Percentiles rank a stretch among this genome's conserved stretches.
Conservation (phyloP, 805 yeast species). For the Priceomyces medius region DNA sequence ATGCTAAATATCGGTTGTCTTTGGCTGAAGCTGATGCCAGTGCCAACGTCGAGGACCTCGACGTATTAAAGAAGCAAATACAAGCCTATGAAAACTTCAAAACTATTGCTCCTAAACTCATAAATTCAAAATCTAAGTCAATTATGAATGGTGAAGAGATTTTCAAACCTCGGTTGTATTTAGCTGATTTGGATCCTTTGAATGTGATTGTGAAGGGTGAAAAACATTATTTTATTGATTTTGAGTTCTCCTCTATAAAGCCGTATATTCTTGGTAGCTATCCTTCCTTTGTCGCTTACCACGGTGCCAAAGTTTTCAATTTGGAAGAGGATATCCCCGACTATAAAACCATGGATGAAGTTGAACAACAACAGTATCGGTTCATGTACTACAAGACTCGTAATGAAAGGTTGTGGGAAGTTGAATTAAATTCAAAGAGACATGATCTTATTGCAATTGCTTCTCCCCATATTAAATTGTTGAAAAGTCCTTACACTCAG, state of each 20-base stretch:
- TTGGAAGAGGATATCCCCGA: conserved; percentile 72
- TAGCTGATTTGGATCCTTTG: conserved; percentile 90
- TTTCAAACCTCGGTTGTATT: conserved; percentile 67
- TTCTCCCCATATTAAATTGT: conserved; percentile 76
- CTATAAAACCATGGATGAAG: conserved; percentile 63
- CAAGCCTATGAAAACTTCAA: conserved; percentile 62
- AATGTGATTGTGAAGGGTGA: conserved; percentile 57
- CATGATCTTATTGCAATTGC: conserved; percentile 76
- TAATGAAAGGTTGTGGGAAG: conserved; percentile 88
- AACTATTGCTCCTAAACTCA: conserved; percentile 54
- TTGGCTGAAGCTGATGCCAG: conserved; percentile 55
- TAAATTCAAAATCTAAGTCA: conserved; percentile 51
- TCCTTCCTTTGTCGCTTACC: conserved; percentile 83
- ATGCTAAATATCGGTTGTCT: conserved; percentile 51
- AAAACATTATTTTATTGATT: conserved; percentile 63
- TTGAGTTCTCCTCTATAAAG: conserved; percentile 76
- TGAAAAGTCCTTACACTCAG: conserved; percentile 62
- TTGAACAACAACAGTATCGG: conserved; percentile 75
- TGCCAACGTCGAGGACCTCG: conserved; percentile 42
- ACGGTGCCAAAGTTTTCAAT: conserved; percentile 83
- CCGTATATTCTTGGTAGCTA: conserved; percentile 78
- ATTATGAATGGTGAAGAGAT: conserved; percentile 64
- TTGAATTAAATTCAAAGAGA: conserved; percentile 60
- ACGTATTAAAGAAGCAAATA: conserved; percentile 48
- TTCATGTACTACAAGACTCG: conserved; percentile 88